A percentile compares a stretch with the other conserved stretches of the same genome.
Conservation (phyloP, 2,329 filamentous ascomycete genomes). For the Monilinia vaccinii-corymbosi region DNA sequence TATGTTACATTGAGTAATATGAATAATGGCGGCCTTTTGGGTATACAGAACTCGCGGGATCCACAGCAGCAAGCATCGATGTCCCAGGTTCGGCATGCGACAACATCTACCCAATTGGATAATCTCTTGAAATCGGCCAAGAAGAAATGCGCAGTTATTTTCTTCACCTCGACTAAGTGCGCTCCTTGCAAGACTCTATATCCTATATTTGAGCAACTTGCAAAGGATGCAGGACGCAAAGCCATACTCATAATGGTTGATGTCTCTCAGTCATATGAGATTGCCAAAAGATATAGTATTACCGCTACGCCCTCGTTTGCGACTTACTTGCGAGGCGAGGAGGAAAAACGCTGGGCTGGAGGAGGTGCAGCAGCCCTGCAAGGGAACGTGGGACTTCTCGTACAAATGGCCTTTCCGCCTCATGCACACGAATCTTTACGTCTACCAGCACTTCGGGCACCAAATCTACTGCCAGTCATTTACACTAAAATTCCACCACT, state of each 20-base stretch:
- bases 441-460: conserved; percentile 59
- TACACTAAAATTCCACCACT: conserved; percentile 76
- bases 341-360: conserved; percentile 74
- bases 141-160: conserved; percentile 67
- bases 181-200: conserved; percentile 77
- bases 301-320: conserved; percentile 81
- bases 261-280: conserved; percentile 54
- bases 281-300: conserved; percentile 57
- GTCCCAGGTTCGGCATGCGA: conserved; percentile 51
- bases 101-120: conserved; percentile 50
- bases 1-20: conserved; percentile 53
- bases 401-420: conserved; percentile 64
- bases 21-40: conserved; percentile 35
- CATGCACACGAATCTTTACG: conserved; percentile 68
- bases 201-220: conserved; percentile 71
- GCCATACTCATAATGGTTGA: conserved; percentile 77
- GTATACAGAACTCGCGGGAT: conserved; percentile 17
- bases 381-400: conserved; percentile 62
- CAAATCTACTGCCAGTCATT: conserved; percentile 51
- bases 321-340: conserved; percentile 67
- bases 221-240: conserved; percentile 59
- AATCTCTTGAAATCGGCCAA: conserved; percentile 49
- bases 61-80: conserved; percentile 13
- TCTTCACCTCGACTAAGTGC: conserved; percentile 87
- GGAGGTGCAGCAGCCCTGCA: conserved; percentile 60